Percentiles rank a stretch among this genome's conserved stretches.
Conservation (phyloP, 208 protist genomes). For the Trypanosoma caninum region DNA sequence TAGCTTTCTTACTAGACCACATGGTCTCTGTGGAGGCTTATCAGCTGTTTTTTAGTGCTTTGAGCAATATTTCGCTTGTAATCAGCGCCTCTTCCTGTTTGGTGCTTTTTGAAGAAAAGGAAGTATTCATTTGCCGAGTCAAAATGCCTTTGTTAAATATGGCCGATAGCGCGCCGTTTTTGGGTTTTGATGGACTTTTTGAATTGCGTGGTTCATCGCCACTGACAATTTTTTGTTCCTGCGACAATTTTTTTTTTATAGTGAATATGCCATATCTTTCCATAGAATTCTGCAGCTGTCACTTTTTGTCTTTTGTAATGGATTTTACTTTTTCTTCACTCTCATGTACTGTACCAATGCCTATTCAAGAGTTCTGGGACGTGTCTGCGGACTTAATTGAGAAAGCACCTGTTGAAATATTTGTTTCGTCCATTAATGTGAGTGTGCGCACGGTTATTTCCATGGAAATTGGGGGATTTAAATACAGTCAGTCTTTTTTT, state of each 20-base stretch:
- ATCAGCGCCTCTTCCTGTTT: constrained; percentile 17
- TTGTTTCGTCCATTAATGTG: constrained; percentile 2
- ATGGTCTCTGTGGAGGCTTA: constrained; percentile 43
- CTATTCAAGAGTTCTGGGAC: constrained; percentile 19
- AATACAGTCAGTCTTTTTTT: not conserved
- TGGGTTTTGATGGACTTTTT: constrained; percentile 18
- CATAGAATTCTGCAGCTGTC: constrained; percentile 9
- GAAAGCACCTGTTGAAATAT: not conserved
- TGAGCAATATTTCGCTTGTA: constrained; percentile 45
- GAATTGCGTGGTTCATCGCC: constrained; percentile 15
- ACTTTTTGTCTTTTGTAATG: constrained; percentile 1
- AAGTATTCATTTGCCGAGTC: constrained; percentile 8
- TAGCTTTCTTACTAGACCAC: constrained; percentile 33
- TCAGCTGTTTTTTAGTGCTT: constrained; percentile 55
- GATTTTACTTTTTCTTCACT: not conserved
- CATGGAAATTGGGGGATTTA: constrained; percentile 4
- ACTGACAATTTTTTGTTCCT: constrained; percentile 7
- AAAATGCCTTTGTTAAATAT: constrained; percentile 3
- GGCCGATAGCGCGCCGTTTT: not conserved
- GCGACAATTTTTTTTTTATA: not conserved
- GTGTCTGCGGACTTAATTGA: not conserved
- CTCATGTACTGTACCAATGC: constrained; percentile 1
- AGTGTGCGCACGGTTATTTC: not conserved
- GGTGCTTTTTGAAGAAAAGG: constrained; percentile 6
- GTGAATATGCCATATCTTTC: constrained; percentile 9